Percentiles rank a stretch among this genome's conserved stretches.
Conservation (phyloP, 2,329 filamentous ascomycete species). For the Talaromyces albobiverticillius region DNA sequence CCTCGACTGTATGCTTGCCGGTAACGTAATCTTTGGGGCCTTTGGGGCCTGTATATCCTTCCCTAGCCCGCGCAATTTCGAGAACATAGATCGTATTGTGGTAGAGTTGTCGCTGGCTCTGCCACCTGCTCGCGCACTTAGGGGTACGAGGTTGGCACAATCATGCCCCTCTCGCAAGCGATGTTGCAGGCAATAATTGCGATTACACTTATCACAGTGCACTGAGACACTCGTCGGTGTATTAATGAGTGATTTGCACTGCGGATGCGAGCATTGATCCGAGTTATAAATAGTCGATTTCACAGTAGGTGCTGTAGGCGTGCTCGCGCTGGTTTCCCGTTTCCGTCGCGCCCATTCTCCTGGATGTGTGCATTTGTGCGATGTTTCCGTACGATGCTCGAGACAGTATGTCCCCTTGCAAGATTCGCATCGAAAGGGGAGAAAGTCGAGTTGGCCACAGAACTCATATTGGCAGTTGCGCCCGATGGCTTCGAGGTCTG, state of each 20-base stretch:
- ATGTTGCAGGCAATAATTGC: constrained; percentile 52
- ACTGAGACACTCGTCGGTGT: constrained; percentile 51
- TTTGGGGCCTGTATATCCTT: constrained; percentile 53
- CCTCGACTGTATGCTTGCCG: constrained; percentile 20
- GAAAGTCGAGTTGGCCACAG: constrained; percentile 93
- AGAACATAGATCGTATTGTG: constrained; percentile 70
- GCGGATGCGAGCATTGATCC: constrained; percentile 47
- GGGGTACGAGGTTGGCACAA: constrained; percentile 69
- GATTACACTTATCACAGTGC: constrained; percentile 48
- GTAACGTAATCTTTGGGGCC: constrained; percentile 41
- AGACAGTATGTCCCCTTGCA: constrained; percentile 84
- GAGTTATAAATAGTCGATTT: constrained; percentile 58
- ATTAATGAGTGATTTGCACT: constrained; percentile 53
- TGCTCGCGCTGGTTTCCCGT: constrained; percentile 27
- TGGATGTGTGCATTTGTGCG: constrained; percentile 66
- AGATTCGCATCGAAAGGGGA: constrained; percentile 90
- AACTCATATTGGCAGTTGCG: constrained; percentile 86
- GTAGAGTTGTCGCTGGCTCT: constrained; percentile 50
- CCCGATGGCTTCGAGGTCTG: constrained; percentile 82
- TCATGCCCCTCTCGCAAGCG: constrained; percentile 68
- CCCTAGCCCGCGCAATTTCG: constrained; percentile 76
- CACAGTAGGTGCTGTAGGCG: constrained; percentile 26
- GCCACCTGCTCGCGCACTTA: constrained; percentile 49
- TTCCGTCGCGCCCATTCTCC: constrained; percentile 60
- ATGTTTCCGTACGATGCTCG: constrained; percentile 82